Evolutionary conservation across 1,284 basidiomycete genomes (phyloP).

Genomic region (Xerocomus amazonicus): DNA sequence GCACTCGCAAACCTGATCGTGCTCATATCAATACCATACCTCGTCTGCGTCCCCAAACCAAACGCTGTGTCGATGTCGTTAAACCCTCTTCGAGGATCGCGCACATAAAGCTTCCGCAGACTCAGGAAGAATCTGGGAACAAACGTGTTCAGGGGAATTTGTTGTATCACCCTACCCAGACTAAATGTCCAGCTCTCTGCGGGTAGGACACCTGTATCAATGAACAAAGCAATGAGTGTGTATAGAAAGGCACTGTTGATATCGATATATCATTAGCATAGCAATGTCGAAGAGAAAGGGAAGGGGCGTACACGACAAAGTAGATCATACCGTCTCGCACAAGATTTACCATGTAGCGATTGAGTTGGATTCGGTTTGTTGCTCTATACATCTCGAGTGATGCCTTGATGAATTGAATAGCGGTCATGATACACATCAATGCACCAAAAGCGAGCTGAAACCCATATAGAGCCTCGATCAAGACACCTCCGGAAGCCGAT

Average conservation of each 20-base stretch:
- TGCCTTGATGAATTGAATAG: neutral
- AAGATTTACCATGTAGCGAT: neutral
- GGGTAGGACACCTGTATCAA: neutral
- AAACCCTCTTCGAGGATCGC: neutral
- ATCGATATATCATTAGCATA: neutral
- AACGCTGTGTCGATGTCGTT: neutral
- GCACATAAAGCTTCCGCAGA: neutral
- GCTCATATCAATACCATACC: neutral
- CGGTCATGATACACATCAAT: neutral
- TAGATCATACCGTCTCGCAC: neutral
- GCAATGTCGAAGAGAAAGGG: neutral
- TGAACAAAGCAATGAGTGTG: neutral
- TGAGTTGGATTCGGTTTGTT: neutral
- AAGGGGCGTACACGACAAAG: slow-evolving; percentile 1
- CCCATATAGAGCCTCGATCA: neutral
- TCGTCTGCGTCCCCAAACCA: neutral
- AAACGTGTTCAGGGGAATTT: neutral
- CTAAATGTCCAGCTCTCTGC: neutral
- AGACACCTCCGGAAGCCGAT: too few relatives aligned
- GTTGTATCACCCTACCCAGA: neutral
- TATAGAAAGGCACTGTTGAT: neutral
- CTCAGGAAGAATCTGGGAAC: neutral
- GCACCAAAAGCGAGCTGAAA: neutral
- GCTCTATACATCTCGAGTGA: neutral
- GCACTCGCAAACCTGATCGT: neutral